Evolutionary conservation across 306 rosid species (phyloP).

Genomic region (Quercus wislizeni): DNA sequence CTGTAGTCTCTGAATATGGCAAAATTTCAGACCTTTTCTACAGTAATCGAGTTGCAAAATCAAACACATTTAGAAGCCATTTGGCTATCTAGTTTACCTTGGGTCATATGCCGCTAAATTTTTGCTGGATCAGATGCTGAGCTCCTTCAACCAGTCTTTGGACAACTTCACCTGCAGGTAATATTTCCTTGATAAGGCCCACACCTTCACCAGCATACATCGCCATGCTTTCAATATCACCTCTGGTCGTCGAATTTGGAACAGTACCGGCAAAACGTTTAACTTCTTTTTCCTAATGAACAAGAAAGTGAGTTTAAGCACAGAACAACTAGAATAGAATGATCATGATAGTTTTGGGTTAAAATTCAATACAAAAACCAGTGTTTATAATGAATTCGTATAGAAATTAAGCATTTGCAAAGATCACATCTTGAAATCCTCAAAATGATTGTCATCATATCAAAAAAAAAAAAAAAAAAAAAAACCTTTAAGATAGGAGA

Average conservation of each 20-base stretch:
- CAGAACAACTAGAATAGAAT: background rate
- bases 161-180: constrained; percentile 69
- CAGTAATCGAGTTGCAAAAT: background rate
- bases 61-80: background rate
- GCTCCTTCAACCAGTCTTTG: constrained; percentile 73
- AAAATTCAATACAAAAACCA: no score
- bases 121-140: constrained; percentile 46
- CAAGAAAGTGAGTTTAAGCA: constrained; percentile 1
- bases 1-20: background rate
- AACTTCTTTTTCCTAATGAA: constrained; percentile 56
- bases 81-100: background rate
- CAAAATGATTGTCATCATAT: background rate
- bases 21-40: background rate
- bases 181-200: constrained; percentile 65
- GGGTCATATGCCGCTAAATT: constrained; percentile 19
- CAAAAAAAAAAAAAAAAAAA: background rate
- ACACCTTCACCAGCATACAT: constrained; percentile 85
- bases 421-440: no score
- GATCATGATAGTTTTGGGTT: no score
- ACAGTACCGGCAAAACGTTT: constrained; percentile 60
- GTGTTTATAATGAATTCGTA: no score
- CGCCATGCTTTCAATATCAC: constrained; percentile 81
- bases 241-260: constrained; percentile 59
- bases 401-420: no score
- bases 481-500: no score